Evolutionary conservation across 2,329 filamentous ascomycete species (phyloP).

Genomic region (Alternaria angustiovoidea): DNA sequence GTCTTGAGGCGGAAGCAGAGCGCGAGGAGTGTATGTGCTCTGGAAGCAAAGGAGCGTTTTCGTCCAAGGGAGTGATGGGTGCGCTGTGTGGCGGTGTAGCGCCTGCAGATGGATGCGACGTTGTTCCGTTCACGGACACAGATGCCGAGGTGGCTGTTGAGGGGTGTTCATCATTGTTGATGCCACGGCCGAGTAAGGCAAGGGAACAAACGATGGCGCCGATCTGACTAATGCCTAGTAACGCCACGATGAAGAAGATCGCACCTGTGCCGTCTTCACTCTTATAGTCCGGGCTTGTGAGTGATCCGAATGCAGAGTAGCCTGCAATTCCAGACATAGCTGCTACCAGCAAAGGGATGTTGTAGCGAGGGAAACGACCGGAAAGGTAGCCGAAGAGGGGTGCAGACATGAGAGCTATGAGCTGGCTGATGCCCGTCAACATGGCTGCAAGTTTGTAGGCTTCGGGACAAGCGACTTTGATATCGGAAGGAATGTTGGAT

Average conservation of each 20-base stretch:
- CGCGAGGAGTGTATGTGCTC: constrained; percentile 15
- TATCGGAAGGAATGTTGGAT: constrained; percentile 60
- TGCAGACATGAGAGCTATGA: constrained; percentile 83
- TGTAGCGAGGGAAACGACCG: constrained; percentile 69
- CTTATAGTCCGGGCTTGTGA: constrained; percentile 78
- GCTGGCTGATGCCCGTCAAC: constrained; percentile 86
- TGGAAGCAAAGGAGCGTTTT: constrained; percentile 41
- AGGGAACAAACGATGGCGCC: constrained; percentile 95
- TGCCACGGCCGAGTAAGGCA: constrained; percentile 83
- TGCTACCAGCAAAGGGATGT: constrained; percentile 76
- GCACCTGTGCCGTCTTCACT: constrained; percentile 71
- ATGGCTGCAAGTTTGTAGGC: constrained; percentile 90
- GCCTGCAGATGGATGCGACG: constrained; percentile 42
- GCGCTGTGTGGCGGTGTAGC: constrained; percentile 45
- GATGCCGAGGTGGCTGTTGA: constrained; percentile 12
- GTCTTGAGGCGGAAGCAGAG: background rate
- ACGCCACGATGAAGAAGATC: constrained; percentile 78
- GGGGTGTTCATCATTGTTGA: constrained; percentile 62
- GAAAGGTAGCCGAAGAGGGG: constrained; percentile 87
- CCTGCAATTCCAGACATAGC: constrained; percentile 78
- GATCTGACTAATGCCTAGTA: constrained; percentile 93
- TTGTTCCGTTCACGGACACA: constrained; percentile 19
- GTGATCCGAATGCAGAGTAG: constrained; percentile 77
- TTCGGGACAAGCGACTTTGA: constrained; percentile 83
- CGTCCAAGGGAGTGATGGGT: constrained; percentile 36